Evolutionary conservation across 768 basidiomycete genomes (phyloP), one percentile per base, ranked within the genome.

Genomic region (Mycena filopes): DNA sequence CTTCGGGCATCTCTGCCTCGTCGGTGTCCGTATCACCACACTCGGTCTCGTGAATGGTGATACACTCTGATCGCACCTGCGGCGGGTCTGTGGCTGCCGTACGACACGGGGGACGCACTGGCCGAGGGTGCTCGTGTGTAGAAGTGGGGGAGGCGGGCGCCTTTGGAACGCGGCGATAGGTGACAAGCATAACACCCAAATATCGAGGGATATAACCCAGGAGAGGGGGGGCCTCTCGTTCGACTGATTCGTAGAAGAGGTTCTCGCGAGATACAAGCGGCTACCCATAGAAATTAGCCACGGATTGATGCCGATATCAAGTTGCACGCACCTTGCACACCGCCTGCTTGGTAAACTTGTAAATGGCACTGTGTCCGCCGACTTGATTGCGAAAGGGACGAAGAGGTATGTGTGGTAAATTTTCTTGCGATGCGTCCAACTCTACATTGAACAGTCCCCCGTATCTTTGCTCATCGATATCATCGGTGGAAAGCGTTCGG

Each of bases 381-480:
- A 99, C 98, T 79, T 99, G 96, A 72, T 99, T 98, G 51, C 94
- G 89, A 79, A 98, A 99, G 7, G 98, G 98, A 50, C 92, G 89
- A 10, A 99, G 81, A 36, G 96, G 97, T 50, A 99, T 95, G 63
- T 96, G 94, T 2, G 93, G 93, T 46, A 94, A 79, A 64, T 84
- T 84, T 57, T 87, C 88, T 63, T 89, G 82, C 15, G 86, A 80
- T 43, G 83, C 70, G 59, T 85, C 81, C 58, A 81, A 73, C 53
- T 83, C 76, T 67, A 82, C 74, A 38, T 81, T 73, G 55, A 82
- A 74, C 11, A 80, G 73, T n/a, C 71, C 73, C 33, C 66, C 66
- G 38, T 76, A 74, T 56, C 71, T 70, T 26, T 70, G 33, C 48
- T 69, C 49, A 56, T 75, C 66, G 18, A 50, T 51, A 23, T 55